phyloP scores from a whole-genome alignment of 495 filamentous ascomycete genomes.

The Aspergillus campestris region DNA sequence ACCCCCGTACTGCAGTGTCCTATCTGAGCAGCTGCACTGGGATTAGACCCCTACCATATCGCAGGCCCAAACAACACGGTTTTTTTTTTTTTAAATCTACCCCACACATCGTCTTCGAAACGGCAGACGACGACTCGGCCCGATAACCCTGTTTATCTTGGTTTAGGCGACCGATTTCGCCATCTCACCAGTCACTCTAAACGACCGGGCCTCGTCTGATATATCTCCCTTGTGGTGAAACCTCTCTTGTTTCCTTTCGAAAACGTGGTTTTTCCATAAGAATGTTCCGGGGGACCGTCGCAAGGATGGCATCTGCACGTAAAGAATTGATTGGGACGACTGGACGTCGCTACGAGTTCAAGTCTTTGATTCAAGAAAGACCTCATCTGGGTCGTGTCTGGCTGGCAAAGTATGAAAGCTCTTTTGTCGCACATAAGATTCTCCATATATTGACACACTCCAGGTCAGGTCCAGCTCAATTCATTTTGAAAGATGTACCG shows the following conservation, averaged over 20 bases:
- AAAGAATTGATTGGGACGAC: no score
- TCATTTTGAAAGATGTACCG: slow-evolving; percentile 25
- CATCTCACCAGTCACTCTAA: no score
- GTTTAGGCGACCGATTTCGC: no score
- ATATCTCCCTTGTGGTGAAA: not conserved
- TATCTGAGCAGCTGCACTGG: no score
- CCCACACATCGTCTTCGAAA: no score
- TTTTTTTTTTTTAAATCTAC: no score
- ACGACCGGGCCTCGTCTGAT: no score
- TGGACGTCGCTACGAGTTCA: slow-evolving; percentile 14
- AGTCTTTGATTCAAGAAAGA: slow-evolving; percentile 19
- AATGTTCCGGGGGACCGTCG: not conserved
- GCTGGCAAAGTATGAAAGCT: slow-evolving; percentile 15
- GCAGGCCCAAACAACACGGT: no score
- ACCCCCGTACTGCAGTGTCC: no score
- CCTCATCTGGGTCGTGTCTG: slow-evolving; percentile 17
- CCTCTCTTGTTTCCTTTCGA: not conserved
- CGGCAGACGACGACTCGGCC: no score
- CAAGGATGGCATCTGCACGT: not conserved
- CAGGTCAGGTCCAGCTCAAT: slow-evolving; percentile 18
- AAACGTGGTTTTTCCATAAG: not conserved
- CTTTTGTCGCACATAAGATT: not conserved
- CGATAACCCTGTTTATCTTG: no score
- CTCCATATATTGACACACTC: slow-evolving; percentile 3
- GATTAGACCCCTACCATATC: no score